Evolutionary conservation across 495 filamentous ascomycete genomes (phyloP).

Genomic region (Tuber calosporum): DNA sequence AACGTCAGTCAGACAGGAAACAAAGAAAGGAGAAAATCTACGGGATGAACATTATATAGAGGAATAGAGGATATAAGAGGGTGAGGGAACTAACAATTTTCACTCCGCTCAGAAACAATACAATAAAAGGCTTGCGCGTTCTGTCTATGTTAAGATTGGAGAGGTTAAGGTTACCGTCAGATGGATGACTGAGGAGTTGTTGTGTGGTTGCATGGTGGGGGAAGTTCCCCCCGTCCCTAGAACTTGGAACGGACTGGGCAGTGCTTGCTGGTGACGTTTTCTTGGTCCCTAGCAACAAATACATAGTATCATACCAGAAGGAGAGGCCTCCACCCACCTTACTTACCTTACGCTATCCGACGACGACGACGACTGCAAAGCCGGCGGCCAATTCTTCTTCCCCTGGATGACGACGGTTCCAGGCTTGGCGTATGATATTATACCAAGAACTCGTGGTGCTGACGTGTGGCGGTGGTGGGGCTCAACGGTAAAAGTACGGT

Average conservation of each 20-base stretch:
- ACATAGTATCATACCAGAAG: no score
- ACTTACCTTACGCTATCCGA: background rate
- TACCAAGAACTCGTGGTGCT: background rate
- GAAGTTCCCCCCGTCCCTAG: conserved; percentile 15
- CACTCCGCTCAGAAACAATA: background rate
- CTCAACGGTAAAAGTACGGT: background rate
- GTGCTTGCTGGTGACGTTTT: conserved; percentile 33
- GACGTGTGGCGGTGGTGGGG: background rate
- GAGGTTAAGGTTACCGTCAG: background rate
- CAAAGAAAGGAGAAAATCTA: conserved; percentile 43
- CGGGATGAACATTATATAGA: conserved; percentile 33
- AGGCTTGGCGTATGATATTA: conserved; percentile 24
- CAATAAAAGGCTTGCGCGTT: conserved; percentile 25
- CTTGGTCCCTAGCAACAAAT: conserved; percentile 18
- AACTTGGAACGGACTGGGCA: conserved; percentile 17
- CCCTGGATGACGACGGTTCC: conserved; percentile 22
- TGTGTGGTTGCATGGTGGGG: background rate
- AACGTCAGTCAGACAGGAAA: conserved; percentile 29
- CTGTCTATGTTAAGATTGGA: background rate
- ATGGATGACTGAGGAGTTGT: conserved; percentile 2
- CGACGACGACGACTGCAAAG: background rate
- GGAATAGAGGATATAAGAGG: conserved; percentile 19
- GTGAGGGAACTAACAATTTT: background rate
- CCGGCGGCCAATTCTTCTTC: conserved; percentile 8
- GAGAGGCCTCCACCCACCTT: background rate